phyloP scores from a whole-genome alignment of 768 basidiomycete genomes.

The Leucosporidium scottii region DNA sequence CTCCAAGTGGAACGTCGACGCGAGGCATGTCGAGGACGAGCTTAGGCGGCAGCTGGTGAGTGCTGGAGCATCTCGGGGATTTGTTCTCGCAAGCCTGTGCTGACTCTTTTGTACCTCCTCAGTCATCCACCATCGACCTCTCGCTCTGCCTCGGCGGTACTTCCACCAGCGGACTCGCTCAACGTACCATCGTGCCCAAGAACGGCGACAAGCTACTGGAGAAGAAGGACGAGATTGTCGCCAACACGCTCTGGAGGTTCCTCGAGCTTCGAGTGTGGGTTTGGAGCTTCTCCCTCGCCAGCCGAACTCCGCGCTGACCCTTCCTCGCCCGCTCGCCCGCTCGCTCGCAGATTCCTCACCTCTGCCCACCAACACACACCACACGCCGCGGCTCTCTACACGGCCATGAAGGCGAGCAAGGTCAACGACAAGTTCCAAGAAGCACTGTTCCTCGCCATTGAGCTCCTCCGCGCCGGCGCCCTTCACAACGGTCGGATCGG shows the following conservation, averaged over 20 bases:
- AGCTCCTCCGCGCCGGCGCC: constrained; percentile 90
- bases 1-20: constrained; percentile 79
- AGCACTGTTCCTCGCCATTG: constrained; percentile 85
- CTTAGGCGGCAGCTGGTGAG: constrained; percentile 91
- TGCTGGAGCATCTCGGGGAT: neutral
- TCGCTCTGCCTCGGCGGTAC: constrained; percentile 89
- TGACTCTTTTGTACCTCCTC: neutral
- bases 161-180: constrained; percentile 66
- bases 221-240: constrained; percentile 97
- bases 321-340: neutral
- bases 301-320: neutral
- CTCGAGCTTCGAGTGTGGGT: constrained; percentile 86
- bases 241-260: constrained; percentile 98
- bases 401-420: constrained; percentile 65
- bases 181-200: constrained; percentile 59
- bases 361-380: constrained; percentile 83
- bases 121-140: constrained; percentile 98
- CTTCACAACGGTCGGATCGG: constrained; percentile 54
- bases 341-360: constrained; percentile 67
- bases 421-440: constrained; percentile 99
- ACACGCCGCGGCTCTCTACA: constrained; percentile 83
- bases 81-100: constrained; percentile 24
- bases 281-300: neutral
- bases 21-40: constrained; percentile 82
- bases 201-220: constrained; percentile 55